A percentile compares a stretch with the other conserved stretches of the same genome.
Evolutionary conservation across 2,329 filamentous ascomycete species (phyloP).

Genomic region (Xylariaceae sp.): DNA sequence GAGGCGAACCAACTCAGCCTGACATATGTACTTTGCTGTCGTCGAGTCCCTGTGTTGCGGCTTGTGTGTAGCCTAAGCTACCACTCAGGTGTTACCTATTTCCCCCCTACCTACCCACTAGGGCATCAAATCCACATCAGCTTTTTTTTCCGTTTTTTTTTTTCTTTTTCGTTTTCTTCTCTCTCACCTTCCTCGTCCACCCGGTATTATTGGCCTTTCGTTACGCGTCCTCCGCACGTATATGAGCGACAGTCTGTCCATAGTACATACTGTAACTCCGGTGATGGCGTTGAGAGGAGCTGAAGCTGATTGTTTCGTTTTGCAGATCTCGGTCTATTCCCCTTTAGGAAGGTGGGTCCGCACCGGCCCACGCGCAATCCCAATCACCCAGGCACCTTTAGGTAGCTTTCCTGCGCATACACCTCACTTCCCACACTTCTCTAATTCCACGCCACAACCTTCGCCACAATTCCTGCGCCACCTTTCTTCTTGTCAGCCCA

Average conservation of each 20-base stretch:
- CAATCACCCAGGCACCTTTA: no score
- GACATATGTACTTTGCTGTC: conserved; percentile 6
- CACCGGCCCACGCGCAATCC: background rate
- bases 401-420: no score
- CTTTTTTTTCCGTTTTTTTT: background rate
- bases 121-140: background rate
- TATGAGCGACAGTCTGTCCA: background rate
- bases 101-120: background rate
- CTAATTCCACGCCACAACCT: conserved; percentile 2
- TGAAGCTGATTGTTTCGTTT: conserved; percentile 21
- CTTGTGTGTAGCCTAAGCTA: conserved; percentile 10
- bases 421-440: background rate
- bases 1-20: conserved; percentile 1
- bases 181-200: background rate
- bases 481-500: background rate
- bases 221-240: background rate
- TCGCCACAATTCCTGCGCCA: conserved; percentile 1
- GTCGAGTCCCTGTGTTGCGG: background rate
- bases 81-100: background rate
- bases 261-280: background rate
- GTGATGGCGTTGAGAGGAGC: conserved; percentile 6
- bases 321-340: conserved; percentile 24
- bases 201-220: background rate
- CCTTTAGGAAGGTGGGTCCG: conserved; percentile 19
- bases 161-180: background rate